Conservation (phyloP, 1,284 basidiomycete genomes). For the Leccinum pachyderme region DNA sequence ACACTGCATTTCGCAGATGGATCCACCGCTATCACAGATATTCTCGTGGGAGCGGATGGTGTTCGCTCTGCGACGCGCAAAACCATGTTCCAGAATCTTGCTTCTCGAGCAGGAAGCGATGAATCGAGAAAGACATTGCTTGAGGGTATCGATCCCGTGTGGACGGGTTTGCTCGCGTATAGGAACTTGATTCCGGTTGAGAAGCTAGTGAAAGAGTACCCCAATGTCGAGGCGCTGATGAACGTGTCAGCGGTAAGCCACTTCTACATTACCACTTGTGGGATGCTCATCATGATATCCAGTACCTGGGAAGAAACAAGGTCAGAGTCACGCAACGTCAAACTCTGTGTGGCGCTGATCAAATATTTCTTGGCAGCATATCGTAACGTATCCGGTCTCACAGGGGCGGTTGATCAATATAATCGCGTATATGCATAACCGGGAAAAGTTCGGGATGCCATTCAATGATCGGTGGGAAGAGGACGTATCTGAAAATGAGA, state of each 20-base stretch:
- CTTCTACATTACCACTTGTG: not conserved
- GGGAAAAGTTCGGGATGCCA: constrained; percentile 35
- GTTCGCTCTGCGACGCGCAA: constrained; percentile 22
- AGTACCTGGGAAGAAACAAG: constrained; percentile 45
- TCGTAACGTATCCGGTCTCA: constrained; percentile 42
- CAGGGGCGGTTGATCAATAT: constrained; percentile 43
- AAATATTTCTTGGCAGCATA: constrained; percentile 33
- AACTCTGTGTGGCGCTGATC: not conserved
- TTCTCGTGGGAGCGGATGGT: constrained; percentile 36
- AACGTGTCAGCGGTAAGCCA: constrained; percentile 36
- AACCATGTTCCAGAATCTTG: constrained; percentile 18
- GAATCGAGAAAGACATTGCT: constrained; percentile 6
- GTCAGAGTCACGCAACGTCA: constrained; percentile 29
- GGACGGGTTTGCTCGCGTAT: constrained; percentile 23
- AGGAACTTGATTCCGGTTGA: constrained; percentile 12
- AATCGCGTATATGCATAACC: constrained; percentile 36
- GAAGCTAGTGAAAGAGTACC: constrained; percentile 22
- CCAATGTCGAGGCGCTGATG: constrained; percentile 36
- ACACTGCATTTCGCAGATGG: constrained; percentile 35
- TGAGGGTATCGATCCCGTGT: constrained; percentile 16
- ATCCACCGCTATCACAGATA: constrained; percentile 29
- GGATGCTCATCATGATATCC: not conserved
- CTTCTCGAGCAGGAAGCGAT: constrained; percentile 6
- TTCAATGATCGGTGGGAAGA: constrained; percentile 38
- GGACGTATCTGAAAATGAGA: constrained; percentile 32